Percentiles rank a stretch among this genome's conserved stretches.
Conservation (phyloP, 306 rosid species). For the Lotus japonicus region DNA sequence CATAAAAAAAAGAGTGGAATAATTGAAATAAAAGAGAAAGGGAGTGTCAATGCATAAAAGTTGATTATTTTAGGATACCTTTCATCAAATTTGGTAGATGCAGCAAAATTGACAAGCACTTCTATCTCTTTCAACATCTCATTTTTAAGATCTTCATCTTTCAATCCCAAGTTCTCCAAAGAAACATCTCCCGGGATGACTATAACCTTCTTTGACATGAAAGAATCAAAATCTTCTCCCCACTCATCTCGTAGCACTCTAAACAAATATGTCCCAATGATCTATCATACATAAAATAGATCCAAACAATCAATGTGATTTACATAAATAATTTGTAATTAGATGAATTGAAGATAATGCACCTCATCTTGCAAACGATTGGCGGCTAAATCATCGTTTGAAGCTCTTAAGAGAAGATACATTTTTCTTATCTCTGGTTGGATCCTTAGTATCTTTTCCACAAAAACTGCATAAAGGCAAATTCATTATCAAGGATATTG, state of each 20-base stretch:
- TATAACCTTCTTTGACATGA: slow-evolving; percentile 26
- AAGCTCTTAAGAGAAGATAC: slow-evolving; percentile 54
- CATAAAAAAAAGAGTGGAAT: too few species aligned
- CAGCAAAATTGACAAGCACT: slow-evolving; percentile 29
- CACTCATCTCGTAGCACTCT: slow-evolving; percentile 28
- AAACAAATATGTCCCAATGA: slow-evolving; percentile 45
- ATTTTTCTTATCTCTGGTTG: slow-evolving; percentile 53
- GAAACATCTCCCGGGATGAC: slow-evolving; percentile 29
- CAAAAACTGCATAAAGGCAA: slow-evolving; percentile 35
- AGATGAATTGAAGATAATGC: neutral
- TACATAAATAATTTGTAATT: too few species aligned
- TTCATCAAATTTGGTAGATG: slow-evolving; percentile 39
- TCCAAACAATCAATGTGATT: too few species aligned
- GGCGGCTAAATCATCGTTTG: slow-evolving; percentile 30
- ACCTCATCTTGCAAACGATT: slow-evolving; percentile 51
- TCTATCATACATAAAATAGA: slow-evolving; percentile 11
- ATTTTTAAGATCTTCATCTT: slow-evolving; percentile 12
- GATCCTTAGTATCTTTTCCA: slow-evolving; percentile 56
- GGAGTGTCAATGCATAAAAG: too few species aligned
- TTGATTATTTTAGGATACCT: slow-evolving; percentile 6
- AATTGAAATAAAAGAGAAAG: too few species aligned
- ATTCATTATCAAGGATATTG: neutral
- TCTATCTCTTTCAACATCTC: slow-evolving; percentile 20
- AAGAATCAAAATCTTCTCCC: slow-evolving; percentile 31
- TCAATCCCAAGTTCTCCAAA: slow-evolving; percentile 17